phyloP scores from a whole-genome alignment of 768 basidiomycete genomes.

The Lactarius trivialis region DNA sequence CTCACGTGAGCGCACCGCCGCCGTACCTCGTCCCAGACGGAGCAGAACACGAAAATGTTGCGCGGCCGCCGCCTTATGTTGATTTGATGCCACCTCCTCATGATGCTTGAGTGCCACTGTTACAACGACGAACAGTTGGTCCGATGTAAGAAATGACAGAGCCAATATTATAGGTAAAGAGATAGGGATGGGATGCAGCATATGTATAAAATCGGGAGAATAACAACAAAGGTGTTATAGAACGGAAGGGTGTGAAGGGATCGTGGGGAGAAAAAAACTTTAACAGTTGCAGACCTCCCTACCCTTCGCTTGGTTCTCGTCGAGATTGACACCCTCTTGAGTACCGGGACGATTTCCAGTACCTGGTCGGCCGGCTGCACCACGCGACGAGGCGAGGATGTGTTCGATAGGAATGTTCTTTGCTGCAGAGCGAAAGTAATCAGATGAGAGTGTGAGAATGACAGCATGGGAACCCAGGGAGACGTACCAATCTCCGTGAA shows the following conservation, averaged over 20 bases:
- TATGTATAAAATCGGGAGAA: conserved; percentile 24
- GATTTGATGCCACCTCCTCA: conserved; percentile 28
- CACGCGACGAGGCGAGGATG: conserved; percentile 79
- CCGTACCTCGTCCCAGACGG: conserved; percentile 61
- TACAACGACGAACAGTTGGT: conserved; percentile 19
- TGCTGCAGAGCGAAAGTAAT: conserved; percentile 35
- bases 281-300: conserved; percentile 82
- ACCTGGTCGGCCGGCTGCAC: conserved; percentile 56
- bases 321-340: conserved; percentile 59
- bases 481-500: conserved; percentile 94
- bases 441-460: background rate
- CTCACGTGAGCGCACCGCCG: conserved; percentile 54
- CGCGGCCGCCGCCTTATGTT: conserved; percentile 35
- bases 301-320: conserved; percentile 56
- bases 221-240: conserved; percentile 14
- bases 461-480: too few species aligned
- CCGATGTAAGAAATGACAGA: conserved; percentile 21
- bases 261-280: conserved; percentile 26
- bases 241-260: conserved; percentile 4
- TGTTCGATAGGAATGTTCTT: conserved; percentile 92
- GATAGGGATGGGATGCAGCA: conserved; percentile 19
- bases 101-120: background rate
- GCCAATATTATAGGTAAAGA: conserved; percentile 25
- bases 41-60: conserved; percentile 29
- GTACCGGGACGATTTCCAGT: conserved; percentile 46